Base-by-base conservation (phyloP, 2,329 filamentous ascomycete species). In the Scedosporium aurantiacum region DNA sequence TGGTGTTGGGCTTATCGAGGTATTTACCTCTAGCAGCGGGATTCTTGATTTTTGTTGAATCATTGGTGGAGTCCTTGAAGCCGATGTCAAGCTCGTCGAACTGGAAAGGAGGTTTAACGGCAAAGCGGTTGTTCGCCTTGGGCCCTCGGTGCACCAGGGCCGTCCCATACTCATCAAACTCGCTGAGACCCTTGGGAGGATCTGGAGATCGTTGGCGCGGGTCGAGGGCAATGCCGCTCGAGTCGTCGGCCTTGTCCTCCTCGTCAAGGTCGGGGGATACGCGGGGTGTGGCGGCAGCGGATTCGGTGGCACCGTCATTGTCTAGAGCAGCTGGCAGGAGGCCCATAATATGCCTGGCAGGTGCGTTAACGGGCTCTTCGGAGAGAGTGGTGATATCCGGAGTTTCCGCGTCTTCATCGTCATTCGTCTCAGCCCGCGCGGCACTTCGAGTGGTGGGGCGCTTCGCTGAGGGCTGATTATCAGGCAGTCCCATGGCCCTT, bases 61-160 rank as follows among this genome's bases (percentile, higher is more conserved):
- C 80, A 63, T 85, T 85, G 63, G 77, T 77, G 3, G 80, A 82
- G 66, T 85, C 82, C 23, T 80, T 77, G 68, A 83, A 85, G 14
- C 82, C 82, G 63, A 85, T 85, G 67, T 85, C 81, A 62, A 78
- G 73, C 7, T 79, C 72, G 43, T 80, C 74, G 61, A 77, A 84
- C 59, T 75, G 71, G 64, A 79, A 80, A 0, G 76, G 65, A 10
- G 81, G 81, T 4, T 69, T 69, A 52, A 82, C 71, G 66, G 84
- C 76, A 61, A 84, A 77, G 27, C 79, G 81, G 66, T 82, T 83
- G 67, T 79, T 77, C 27, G 75, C 63, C 72, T 72, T 73, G 37
- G 75, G 73, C 52, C 73, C 69, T 62, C 74, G 72, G 45, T 72
- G 74, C 58, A 81, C 75, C 10, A 77, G 73, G 32, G 81, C 76